Conservation (phyloP, 148 eudicot species). For the Nepenthes mirabilis region DNA sequence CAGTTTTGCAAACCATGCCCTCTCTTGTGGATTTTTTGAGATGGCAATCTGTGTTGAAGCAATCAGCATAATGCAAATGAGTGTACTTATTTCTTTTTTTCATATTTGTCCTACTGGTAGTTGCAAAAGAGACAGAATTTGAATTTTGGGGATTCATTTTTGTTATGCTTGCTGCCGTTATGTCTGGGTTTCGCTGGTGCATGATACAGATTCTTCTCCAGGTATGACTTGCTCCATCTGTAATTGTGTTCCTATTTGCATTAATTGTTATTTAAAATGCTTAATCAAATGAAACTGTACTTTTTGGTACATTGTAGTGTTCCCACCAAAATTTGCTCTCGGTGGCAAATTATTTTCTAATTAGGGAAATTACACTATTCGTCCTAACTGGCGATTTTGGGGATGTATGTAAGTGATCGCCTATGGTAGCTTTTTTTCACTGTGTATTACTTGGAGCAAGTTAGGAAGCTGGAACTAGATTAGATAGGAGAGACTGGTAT, state of each 20-base stretch:
- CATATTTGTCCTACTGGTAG: slow-evolving; percentile 19
- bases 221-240: slow-evolving; percentile 30
- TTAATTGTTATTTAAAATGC: not conserved
- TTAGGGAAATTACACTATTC: too few species aligned
- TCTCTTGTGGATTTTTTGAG: not conserved
- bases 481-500: not conserved
- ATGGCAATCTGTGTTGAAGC: not conserved
- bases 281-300: not conserved
- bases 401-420: not conserved
- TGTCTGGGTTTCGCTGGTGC: slow-evolving; percentile 99
- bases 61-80: not conserved
- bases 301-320: not conserved
- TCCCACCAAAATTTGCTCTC: too few species aligned
- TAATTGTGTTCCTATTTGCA: not conserved
- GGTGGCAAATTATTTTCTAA: too few species aligned
- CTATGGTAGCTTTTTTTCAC: too few species aligned
- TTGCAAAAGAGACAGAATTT: slow-evolving; percentile 92
- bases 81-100: not conserved
- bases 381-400: too few species aligned
- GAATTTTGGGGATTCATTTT: slow-evolving; percentile 93
- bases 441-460: too few species aligned
- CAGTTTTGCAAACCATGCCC: not conserved
- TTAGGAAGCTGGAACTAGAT: not conserved
- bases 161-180: slow-evolving; percentile 99
- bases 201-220: slow-evolving; percentile 99